phyloP scores from a whole-genome alignment of 106 monocot genomes.

The Phalaenopsis equestris region DNA sequence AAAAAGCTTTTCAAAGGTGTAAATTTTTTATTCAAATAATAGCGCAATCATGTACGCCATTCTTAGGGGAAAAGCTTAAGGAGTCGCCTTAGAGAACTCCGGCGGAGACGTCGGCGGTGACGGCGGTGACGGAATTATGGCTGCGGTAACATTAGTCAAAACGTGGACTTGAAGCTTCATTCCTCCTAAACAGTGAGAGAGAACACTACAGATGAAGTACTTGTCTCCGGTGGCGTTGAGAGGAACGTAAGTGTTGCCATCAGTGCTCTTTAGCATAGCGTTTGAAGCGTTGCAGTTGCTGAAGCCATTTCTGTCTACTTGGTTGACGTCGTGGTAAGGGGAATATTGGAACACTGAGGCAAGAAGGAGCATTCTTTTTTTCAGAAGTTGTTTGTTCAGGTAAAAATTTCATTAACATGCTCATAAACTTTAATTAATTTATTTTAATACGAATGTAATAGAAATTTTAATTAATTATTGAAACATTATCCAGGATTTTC shows the following conservation, averaged over 20 bases:
- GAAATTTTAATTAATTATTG: too few relatives aligned
- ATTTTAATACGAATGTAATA: too few relatives aligned
- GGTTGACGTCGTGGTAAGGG: slow-evolving; percentile 23
- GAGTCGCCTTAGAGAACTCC: neutral
- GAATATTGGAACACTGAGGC: slow-evolving; percentile 14
- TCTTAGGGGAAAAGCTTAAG: too few relatives aligned
- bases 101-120: neutral
- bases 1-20: too few relatives aligned
- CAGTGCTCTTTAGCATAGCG: slow-evolving; percentile 2
- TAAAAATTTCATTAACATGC: too few relatives aligned
- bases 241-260: slow-evolving; percentile 27
- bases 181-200: slow-evolving; percentile 24
- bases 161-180: slow-evolving; percentile 7
- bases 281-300: slow-evolving; percentile 23
- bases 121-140: neutral
- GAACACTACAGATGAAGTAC: slow-evolving; percentile 34
- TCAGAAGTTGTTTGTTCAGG: too few relatives aligned
- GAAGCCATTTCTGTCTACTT: slow-evolving; percentile 29
- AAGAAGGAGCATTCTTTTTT: too few relatives aligned
- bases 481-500: too few relatives aligned
- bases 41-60: too few relatives aligned
- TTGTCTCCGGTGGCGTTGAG: slow-evolving; percentile 17
- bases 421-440: too few relatives aligned
- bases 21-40: too few relatives aligned
- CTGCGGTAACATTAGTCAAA: neutral